A percentile compares a stretch with the other conserved stretches of the same genome.
phyloP scores from a whole-genome alignment of 345 rosid genomes.

The Eucalyptus erythrocorys region DNA sequence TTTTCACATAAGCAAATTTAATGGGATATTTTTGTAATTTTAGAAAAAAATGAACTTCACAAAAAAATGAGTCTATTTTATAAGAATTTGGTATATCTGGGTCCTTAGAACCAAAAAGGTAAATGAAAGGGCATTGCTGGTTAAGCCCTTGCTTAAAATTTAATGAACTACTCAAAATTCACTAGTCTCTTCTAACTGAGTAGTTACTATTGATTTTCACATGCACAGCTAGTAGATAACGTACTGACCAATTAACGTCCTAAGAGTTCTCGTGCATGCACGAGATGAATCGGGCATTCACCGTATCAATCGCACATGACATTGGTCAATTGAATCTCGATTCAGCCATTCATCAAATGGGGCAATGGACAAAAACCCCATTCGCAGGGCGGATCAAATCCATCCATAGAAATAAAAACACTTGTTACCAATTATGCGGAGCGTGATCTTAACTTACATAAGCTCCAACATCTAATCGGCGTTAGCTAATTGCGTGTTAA shows the following conservation, averaged over 20 bases:
- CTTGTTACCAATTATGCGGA: neutral
- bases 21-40: neutral
- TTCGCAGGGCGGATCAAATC: neutral
- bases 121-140: neutral
- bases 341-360: neutral
- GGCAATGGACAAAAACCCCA: neutral
- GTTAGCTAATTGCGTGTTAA: neutral
- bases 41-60: neutral
- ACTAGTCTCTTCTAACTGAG: neutral
- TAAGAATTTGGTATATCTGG: neutral
- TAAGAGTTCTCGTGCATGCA: neutral
- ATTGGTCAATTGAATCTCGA: neutral
- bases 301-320: neutral
- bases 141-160: neutral
- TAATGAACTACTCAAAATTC: neutral
- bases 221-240: rapidly evolving
- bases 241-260: neutral
- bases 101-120: neutral
- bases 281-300: neutral
- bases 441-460: neutral
- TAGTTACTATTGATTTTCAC: neutral
- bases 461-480: neutral
- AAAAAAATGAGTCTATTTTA: neutral
- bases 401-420: neutral
- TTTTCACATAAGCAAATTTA: neutral